A percentile compares a stretch with the other conserved stretches of the same genome.
Conservation (phyloP, 73 alveolate genomes). For the Paramecium pentaurelia region DNA sequence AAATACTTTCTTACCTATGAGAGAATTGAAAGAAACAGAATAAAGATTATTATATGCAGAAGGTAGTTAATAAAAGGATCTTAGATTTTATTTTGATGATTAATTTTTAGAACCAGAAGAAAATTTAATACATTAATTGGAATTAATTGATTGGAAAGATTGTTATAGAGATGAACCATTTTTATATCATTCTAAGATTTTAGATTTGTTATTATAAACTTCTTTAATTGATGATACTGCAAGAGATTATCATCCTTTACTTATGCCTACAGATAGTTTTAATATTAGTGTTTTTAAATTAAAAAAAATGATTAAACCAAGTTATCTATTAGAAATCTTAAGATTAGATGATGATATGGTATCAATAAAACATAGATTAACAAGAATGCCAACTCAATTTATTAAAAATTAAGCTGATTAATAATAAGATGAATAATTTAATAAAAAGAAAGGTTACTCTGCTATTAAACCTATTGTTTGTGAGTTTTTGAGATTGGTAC, state of each 20-base stretch:
- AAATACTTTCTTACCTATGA: slow-evolving; percentile 46
- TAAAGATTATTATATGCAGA: slow-evolving; percentile 37
- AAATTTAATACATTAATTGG: neutral
- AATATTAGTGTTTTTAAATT: slow-evolving; percentile 38
- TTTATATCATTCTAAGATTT: slow-evolving; percentile 16
- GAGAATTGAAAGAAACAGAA: slow-evolving; percentile 17
- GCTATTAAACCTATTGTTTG: neutral
- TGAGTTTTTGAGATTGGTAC: slow-evolving; percentile 22
- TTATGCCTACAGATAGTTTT: neutral
- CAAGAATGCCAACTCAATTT: neutral
- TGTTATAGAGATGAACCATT: slow-evolving; percentile 61
- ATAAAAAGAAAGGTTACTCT: neutral
- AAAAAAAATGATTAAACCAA: slow-evolving; percentile 6
- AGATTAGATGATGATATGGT: slow-evolving; percentile 6
- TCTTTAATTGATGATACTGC: neutral
- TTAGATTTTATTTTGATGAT: slow-evolving; percentile 51
- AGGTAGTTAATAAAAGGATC: slow-evolving; percentile 14
- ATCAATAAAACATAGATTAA: neutral
- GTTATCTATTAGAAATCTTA: neutral
- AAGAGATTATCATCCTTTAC: neutral
- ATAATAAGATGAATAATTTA: neutral
- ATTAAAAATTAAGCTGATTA: neutral
- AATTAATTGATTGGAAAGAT: slow-evolving; percentile 56
- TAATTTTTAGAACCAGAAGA: neutral
- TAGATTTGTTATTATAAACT: slow-evolving; percentile 13